A percentile compares a stretch with the other conserved stretches of the same genome.
These are phyloP conservation scores for Epichloe aotearoae DNA, from an alignment of 2,329 filamentous ascomycete species.

Conservation along the genomic window DNA sequence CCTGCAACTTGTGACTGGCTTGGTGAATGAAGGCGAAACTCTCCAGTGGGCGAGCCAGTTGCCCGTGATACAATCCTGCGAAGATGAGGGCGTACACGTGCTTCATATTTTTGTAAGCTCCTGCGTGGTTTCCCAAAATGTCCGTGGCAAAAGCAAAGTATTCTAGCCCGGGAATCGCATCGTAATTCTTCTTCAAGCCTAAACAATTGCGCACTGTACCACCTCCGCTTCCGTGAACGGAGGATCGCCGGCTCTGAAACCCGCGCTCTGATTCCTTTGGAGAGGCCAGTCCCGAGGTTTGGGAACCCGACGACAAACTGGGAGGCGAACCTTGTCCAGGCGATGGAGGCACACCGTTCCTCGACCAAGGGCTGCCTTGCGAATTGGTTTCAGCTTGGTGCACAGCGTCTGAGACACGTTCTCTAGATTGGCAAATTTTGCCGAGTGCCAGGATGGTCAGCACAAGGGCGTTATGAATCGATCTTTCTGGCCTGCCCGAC, in stretches of 20 bases:
- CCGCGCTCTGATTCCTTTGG: conserved; percentile 37
- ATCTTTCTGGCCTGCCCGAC: conserved; percentile 43
- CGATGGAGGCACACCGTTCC: conserved; percentile 39
- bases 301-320: conserved; percentile 28
- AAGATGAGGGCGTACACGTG: conserved; percentile 78
- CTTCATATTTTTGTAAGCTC: conserved; percentile 65
- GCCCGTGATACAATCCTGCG: conserved; percentile 78
- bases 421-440: conserved; percentile 55
- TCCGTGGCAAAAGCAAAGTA: conserved; percentile 81
- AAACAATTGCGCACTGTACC: conserved; percentile 15
- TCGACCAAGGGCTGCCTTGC: conserved; percentile 25
- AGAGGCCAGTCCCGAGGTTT: conserved; percentile 36
- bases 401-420: conserved; percentile 45
- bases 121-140: conserved; percentile 71
- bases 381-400: conserved; percentile 17
- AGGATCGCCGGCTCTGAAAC: conserved; percentile 35
- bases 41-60: conserved; percentile 74
- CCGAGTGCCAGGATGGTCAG: conserved; percentile 76
- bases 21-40: conserved; percentile 54
- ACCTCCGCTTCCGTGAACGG: conserved; percentile 28
- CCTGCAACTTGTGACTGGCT: conserved; percentile 46
- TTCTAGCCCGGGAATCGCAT: conserved; percentile 76
- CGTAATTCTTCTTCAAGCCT: conserved; percentile 48
- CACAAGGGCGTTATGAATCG: conserved; percentile 68
- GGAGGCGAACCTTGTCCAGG: conserved; percentile 44